phyloP scores from a whole-genome alignment of 208 protist genomes.

The Trypanosoma brucei region DNA sequence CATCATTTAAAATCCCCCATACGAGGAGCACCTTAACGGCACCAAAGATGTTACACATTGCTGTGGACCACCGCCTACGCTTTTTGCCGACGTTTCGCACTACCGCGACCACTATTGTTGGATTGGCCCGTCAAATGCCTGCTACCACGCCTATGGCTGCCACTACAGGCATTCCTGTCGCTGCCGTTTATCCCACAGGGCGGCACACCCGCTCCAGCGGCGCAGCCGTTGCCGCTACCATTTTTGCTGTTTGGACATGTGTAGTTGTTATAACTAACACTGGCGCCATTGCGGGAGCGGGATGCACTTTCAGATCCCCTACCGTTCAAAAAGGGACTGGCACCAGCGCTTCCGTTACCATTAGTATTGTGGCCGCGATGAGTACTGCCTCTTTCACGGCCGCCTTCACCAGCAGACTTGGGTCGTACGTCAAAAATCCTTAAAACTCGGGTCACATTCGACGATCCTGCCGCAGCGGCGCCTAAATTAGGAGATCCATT shows the following conservation, averaged over 20 bases:
- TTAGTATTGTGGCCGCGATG: neutral
- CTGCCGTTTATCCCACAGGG: too few species aligned
- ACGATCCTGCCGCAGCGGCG: neutral
- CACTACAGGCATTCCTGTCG: too few species aligned
- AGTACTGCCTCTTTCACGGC: neutral
- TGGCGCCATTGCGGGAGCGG: neutral
- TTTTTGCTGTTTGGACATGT: neutral
- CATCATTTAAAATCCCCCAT: too few species aligned
- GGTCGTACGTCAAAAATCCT: constrained; percentile 22
- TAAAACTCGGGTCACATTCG: constrained; percentile 8
- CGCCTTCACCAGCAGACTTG: neutral
- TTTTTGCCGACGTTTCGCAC: too few species aligned
- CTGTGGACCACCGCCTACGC: too few species aligned
- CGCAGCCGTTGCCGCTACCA: neutral
- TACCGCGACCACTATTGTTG: too few species aligned
- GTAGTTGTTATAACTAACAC: neutral
- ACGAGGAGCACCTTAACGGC: too few species aligned
- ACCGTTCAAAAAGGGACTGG: constrained; percentile 1
- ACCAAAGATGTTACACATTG: too few species aligned
- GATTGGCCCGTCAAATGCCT: too few species aligned
- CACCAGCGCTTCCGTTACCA: neutral
- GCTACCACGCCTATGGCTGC: too few species aligned
- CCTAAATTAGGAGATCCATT: neutral
- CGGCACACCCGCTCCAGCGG: neutral
- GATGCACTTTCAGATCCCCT: neutral